Conservation (phyloP, 2,329 filamentous ascomycete genomes). For the Pseudogymnoascus pannorum region DNA sequence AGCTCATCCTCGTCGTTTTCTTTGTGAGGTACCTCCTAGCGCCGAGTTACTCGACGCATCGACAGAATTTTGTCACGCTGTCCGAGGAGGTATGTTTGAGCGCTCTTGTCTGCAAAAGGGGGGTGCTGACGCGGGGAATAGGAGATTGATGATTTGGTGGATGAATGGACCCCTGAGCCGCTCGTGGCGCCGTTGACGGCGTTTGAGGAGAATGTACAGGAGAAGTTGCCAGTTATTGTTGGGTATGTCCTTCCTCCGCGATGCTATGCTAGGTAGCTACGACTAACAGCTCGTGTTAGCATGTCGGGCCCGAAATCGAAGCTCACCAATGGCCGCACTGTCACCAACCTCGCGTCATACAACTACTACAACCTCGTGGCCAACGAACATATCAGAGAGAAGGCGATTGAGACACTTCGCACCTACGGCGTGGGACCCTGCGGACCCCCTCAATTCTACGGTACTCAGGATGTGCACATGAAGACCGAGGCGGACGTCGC, state of each 20-base stretch:
- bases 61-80: constrained; percentile 81
- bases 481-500: constrained; percentile 93
- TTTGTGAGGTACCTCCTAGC: constrained; percentile 88
- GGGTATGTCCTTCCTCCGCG: constrained; percentile 52
- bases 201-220: constrained; percentile 73
- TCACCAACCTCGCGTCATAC: constrained; percentile 87
- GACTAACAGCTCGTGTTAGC: constrained; percentile 36
- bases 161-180: constrained; percentile 94
- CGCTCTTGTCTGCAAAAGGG: constrained; percentile 14
- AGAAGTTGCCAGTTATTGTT: constrained; percentile 79
- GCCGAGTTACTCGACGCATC: constrained; percentile 85
- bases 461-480: constrained; percentile 96
- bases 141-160: constrained; percentile 95
- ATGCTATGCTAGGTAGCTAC: neutral
- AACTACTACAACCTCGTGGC: constrained; percentile 97
- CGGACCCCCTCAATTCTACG: constrained; percentile 95
- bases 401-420: constrained; percentile 86
- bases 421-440: constrained; percentile 96
- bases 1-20: constrained; percentile 89
- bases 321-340: constrained; percentile 78
- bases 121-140: constrained; percentile 23
- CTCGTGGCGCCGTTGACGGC: constrained; percentile 67
- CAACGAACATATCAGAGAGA: constrained; percentile 88
- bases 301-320: constrained; percentile 87
- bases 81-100: constrained; percentile 59